Conservation (phyloP, 352 stramenopile species). For the Thalassiosira livingstoniorum region DNA sequence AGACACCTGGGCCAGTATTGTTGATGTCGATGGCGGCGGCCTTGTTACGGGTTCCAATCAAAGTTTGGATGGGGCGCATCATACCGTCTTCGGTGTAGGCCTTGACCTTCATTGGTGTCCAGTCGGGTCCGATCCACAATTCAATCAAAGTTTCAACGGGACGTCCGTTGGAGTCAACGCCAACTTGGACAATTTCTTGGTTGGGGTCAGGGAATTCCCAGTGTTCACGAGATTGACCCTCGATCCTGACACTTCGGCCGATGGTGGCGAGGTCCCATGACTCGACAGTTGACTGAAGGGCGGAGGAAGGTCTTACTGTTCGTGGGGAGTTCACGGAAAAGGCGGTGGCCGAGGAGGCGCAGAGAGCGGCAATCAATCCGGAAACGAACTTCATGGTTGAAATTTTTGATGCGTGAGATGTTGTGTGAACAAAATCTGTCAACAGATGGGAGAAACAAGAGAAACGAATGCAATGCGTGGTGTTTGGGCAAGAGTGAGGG, state of each 20-base stretch:
- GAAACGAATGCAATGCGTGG: too few species aligned
- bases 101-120: slow-evolving; percentile 71
- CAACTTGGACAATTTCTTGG: slow-evolving; percentile 66
- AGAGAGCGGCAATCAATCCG: slow-evolving; percentile 32
- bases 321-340: slow-evolving; percentile 31
- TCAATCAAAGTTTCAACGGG: slow-evolving; percentile 59
- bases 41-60: slow-evolving; percentile 61
- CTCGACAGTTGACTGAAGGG: slow-evolving; percentile 26
- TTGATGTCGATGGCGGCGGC: slow-evolving; percentile 63
- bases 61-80: slow-evolving; percentile 57
- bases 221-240: slow-evolving; percentile 60
- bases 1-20: slow-evolving; percentile 63
- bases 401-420: slow-evolving; percentile 1
- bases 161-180: slow-evolving; percentile 58
- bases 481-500: too few species aligned
- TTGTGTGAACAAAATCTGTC: slow-evolving; percentile 4
- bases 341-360: slow-evolving; percentile 34
- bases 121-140: slow-evolving; percentile 67
- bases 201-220: slow-evolving; percentile 65
- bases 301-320: slow-evolving; percentile 10
- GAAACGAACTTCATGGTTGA: slow-evolving; percentile 59
- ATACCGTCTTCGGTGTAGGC: slow-evolving; percentile 68
- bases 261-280: slow-evolving; percentile 59
- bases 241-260: slow-evolving; percentile 55
- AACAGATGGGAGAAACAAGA: too few species aligned